Percentiles rank a stretch among this genome's conserved stretches.
phyloP scores from a whole-genome alignment of 2,329 filamentous ascomycete genomes.

The Ascomycota sp. region DNA sequence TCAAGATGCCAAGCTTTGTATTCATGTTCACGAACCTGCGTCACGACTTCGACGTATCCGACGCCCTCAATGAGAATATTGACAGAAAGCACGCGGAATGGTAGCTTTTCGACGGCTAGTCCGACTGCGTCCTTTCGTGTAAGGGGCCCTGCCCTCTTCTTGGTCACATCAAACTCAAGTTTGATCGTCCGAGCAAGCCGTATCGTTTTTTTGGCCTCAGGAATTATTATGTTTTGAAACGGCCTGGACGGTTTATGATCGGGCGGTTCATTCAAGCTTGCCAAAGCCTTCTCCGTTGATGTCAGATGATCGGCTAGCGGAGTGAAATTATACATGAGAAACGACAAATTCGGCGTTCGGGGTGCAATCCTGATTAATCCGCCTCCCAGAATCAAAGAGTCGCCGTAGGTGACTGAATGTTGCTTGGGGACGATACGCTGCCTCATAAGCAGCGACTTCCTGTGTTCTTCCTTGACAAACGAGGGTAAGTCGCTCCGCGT shows the following conservation, averaged over 20 bases:
- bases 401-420: constrained; percentile 45
- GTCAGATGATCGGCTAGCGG: constrained; percentile 58
- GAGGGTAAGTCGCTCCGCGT: constrained; percentile 49
- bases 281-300: constrained; percentile 52
- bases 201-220: constrained; percentile 34
- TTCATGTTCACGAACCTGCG: constrained; percentile 48
- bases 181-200: constrained; percentile 51
- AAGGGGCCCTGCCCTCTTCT: constrained; percentile 49
- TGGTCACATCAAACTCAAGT: constrained; percentile 67
- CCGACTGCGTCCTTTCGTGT: constrained; percentile 39
- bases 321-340: constrained; percentile 73
- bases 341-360: constrained; percentile 30
- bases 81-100: constrained; percentile 56
- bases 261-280: constrained; percentile 42
- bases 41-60: constrained; percentile 76
- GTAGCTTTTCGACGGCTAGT: constrained; percentile 43
- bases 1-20: constrained; percentile 3
- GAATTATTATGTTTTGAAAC: constrained; percentile 39
- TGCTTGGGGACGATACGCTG: constrained; percentile 52
- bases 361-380: constrained; percentile 79
- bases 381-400: constrained; percentile 57
- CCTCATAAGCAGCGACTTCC: constrained; percentile 54
- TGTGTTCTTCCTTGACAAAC: constrained; percentile 44
- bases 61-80: constrained; percentile 83
- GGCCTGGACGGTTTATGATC: constrained; percentile 21